phyloP scores from a whole-genome alignment of 768 basidiomycete species.

The Pholiota microspora region DNA sequence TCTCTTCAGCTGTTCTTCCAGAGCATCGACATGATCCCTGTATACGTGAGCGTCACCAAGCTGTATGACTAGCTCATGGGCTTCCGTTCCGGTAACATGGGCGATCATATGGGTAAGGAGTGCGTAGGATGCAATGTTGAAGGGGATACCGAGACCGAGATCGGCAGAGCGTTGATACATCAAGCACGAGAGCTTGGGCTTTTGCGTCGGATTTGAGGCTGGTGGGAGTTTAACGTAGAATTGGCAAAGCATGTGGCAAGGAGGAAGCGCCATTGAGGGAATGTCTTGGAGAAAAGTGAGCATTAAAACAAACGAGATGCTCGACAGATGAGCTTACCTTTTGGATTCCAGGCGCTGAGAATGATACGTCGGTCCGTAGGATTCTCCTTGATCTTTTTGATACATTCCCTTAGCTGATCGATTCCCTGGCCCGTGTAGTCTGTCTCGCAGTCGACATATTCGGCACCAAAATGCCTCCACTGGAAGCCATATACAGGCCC shows the following conservation, averaged over 20 bases:
- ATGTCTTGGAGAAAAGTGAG: slow-evolving; percentile 57
- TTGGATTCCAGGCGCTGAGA: slow-evolving; percentile 96
- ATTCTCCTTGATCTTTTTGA: slow-evolving; percentile 87
- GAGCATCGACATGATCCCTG: slow-evolving; percentile 85
- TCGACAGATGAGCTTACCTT: slow-evolving; percentile 58
- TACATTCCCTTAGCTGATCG: slow-evolving; percentile 88
- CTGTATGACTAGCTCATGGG: slow-evolving; percentile 91
- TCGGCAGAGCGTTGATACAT: slow-evolving; percentile 99
- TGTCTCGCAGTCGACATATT: slow-evolving; percentile 69
- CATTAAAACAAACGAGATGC: slow-evolving; percentile 1
- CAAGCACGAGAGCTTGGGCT: slow-evolving; percentile 83
- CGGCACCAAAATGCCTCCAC: slow-evolving; percentile 93
- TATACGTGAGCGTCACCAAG: slow-evolving; percentile 99
- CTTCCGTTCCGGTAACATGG: slow-evolving; percentile 80
- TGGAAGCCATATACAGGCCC: slow-evolving; percentile 98
- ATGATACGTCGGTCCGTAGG: slow-evolving; percentile 95
- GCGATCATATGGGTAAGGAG: slow-evolving; percentile 98
- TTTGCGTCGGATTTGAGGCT: slow-evolving; percentile 39
- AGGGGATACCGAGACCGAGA: slow-evolving; percentile 94
- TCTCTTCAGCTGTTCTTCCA: slow-evolving; percentile 76
- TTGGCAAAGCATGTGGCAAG: slow-evolving; percentile 98
- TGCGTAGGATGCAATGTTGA: slow-evolving; percentile 99
- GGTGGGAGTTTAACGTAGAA: slow-evolving; percentile 94
- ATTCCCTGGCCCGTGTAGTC: slow-evolving; percentile 85
- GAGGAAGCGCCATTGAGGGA: slow-evolving; percentile 92